Conservation (phyloP, 352 stramenopile genomes). For the Elongisporangium undulatum region DNA sequence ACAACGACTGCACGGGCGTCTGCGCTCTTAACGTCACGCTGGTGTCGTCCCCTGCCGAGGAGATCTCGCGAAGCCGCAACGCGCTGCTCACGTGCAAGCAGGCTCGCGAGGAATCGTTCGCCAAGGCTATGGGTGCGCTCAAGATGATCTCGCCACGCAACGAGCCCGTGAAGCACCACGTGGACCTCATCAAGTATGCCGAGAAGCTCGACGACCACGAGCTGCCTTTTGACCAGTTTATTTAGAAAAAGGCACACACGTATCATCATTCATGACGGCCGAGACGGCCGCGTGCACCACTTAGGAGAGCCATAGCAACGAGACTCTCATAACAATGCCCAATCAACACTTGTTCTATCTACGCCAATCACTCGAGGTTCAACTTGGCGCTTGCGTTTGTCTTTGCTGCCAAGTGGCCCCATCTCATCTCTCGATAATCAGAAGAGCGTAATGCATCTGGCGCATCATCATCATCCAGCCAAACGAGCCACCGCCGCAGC, state of each 20-base stretch:
- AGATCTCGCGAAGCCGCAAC: slow-evolving; percentile 66
- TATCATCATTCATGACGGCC: background rate
- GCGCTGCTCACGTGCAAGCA: slow-evolving; percentile 72
- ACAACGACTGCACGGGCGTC: slow-evolving; percentile 15
- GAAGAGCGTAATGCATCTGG: background rate
- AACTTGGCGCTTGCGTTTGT: background rate
- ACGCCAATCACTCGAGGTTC: background rate
- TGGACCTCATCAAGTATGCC: slow-evolving; percentile 85
- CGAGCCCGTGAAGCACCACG: slow-evolving; percentile 68
- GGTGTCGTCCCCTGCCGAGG: slow-evolving; percentile 42
- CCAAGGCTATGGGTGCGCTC: slow-evolving; percentile 66
- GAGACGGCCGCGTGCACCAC: background rate
- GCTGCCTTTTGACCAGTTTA: slow-evolving; percentile 48
- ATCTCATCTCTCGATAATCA: background rate
- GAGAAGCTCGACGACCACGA: slow-evolving; percentile 73
- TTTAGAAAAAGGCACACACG: slow-evolving; percentile 23
- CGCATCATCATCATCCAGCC: background rate
- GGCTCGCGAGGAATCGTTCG: slow-evolving; percentile 66
- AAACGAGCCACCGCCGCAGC: background rate
- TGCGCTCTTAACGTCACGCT: slow-evolving; percentile 56
- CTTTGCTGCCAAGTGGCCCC: background rate
- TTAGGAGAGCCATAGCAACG: background rate
- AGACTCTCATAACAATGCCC: background rate
- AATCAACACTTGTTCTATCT: background rate
- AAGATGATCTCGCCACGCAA: slow-evolving; percentile 77